A percentile compares a stretch with the other conserved stretches of the same genome.
Evolutionary conservation across 805 yeast species (phyloP).

Genomic region (Lachancea fermentati): DNA sequence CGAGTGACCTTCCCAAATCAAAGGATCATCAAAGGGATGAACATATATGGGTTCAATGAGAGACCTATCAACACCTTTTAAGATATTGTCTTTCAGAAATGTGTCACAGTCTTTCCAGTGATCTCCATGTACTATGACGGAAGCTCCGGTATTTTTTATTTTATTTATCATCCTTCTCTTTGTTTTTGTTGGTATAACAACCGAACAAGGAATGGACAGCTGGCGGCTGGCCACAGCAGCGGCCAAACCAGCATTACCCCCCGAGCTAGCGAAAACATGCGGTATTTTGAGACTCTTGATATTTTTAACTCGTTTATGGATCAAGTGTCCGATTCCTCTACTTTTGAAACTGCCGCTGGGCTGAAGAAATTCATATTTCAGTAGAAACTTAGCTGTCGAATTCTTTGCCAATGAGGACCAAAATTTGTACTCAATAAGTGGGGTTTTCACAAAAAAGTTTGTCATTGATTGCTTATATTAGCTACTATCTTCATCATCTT

Average conservation of each 20-base stretch:
- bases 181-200: constrained; percentile 53
- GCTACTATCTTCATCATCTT: too few relatives aligned
- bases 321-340: constrained; percentile 48
- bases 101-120: constrained; percentile 48
- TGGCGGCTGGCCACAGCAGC: constrained; percentile 44
- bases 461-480: constrained; percentile 1
- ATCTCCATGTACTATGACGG: constrained; percentile 41
- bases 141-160: constrained; percentile 39
- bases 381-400: constrained; percentile 21
- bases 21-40: constrained; percentile 48
- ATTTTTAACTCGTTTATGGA: constrained; percentile 31
- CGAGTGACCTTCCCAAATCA: constrained; percentile 53
- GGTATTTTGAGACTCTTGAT: constrained; percentile 31
- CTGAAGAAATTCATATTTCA: constrained; percentile 48
- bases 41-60: constrained; percentile 41
- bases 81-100: constrained; percentile 32
- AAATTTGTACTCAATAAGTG: background rate
- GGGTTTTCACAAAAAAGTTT: constrained; percentile 1
- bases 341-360: constrained; percentile 56
- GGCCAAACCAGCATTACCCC: constrained; percentile 44
- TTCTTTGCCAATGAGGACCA: background rate
- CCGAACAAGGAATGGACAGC: constrained; percentile 40
- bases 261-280: constrained; percentile 46
- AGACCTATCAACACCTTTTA: background rate
- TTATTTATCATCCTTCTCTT: constrained; percentile 41